Percentiles rank a stretch among this genome's conserved stretches.
phyloP scores from a whole-genome alignment of 225 moss, liverwort and hornwort species.

The Takakia lepidozioides region DNA sequence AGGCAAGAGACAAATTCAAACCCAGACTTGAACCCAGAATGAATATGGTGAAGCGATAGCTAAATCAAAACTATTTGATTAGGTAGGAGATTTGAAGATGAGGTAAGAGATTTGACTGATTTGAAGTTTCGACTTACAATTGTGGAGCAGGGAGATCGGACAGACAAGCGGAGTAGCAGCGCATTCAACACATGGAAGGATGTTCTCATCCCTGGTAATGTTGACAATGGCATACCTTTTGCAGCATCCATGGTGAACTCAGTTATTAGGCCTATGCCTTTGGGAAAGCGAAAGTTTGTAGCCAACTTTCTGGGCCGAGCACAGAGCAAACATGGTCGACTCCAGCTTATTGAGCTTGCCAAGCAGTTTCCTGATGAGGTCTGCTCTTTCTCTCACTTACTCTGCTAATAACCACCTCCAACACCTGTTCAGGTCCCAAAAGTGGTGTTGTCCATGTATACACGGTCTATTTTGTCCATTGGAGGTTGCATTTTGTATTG shows the following conservation, averaged over 20 bases:
- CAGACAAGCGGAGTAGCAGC: constrained; percentile 51
- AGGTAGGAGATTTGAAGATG: too few relatives aligned
- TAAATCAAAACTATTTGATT: too few relatives aligned
- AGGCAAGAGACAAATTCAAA: too few relatives aligned
- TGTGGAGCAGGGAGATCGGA: constrained; percentile 55
- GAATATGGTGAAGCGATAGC: too few relatives aligned
- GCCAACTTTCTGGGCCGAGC: constrained; percentile 65
- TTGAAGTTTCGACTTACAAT: too few relatives aligned
- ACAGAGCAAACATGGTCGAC: constrained; percentile 58
- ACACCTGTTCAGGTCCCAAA: too few relatives aligned
- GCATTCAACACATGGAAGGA: constrained; percentile 78
- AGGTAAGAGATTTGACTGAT: not conserved
- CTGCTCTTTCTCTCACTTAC: not conserved
- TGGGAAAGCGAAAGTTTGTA: constrained; percentile 36
- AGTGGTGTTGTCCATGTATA: too few relatives aligned
- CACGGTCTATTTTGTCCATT: too few relatives aligned
- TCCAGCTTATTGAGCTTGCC: constrained; percentile 55
- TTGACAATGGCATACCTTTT: constrained; percentile 17
- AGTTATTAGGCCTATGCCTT: constrained; percentile 19
- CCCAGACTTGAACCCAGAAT: too few relatives aligned
- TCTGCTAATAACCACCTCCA: too few relatives aligned
- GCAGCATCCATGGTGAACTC: constrained; percentile 7
- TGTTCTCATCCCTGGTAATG: constrained; percentile 61
- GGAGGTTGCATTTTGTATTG: too few relatives aligned
- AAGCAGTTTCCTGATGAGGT: constrained; percentile 52